A percentile compares a stretch with the other conserved stretches of the same genome.
phyloP scores from a whole-genome alignment of 257 asterid species.

The Gentiana macrophylla region DNA sequence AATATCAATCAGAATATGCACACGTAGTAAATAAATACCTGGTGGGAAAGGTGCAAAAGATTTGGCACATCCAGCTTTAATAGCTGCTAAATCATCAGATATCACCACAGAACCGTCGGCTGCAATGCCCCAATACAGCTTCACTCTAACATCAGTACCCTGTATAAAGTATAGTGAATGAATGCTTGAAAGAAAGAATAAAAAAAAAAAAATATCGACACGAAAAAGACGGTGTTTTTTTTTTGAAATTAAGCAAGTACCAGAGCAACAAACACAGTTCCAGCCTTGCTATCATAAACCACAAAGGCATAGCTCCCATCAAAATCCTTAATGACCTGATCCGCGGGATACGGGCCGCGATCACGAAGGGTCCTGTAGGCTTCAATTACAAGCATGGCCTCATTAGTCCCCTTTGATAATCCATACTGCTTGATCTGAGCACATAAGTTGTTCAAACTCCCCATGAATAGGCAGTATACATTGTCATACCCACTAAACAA shows the following conservation, averaged over 20 bases:
- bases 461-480: constrained; percentile 62
- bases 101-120: constrained; percentile 85
- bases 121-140: constrained; percentile 80
- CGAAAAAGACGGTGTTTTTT: too few species aligned
- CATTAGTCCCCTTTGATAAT: constrained; percentile 47
- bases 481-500: constrained; percentile 66
- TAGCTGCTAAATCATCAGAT: constrained; percentile 56
- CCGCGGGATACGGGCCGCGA: constrained; percentile 87
- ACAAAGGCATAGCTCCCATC: constrained; percentile 77
- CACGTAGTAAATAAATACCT: constrained; percentile 22
- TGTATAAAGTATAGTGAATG: constrained; percentile 8
- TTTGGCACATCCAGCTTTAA: constrained; percentile 71
- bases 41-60: constrained; percentile 82
- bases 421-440: constrained; percentile 68
- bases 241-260: constrained; percentile 14
- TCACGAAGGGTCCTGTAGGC: constrained; percentile 75
- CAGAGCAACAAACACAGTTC: constrained; percentile 71
- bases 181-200: background rate
- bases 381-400: constrained; percentile 73
- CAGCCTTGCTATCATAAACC: constrained; percentile 52
- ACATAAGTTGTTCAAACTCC: constrained; percentile 62
- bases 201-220: background rate
- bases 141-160: constrained; percentile 80
- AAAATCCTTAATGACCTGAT: constrained; percentile 73
- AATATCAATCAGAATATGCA: too few species aligned